Conservation (phyloP, 1,284 basidiomycete species). For the Takashimella koratensis region DNA sequence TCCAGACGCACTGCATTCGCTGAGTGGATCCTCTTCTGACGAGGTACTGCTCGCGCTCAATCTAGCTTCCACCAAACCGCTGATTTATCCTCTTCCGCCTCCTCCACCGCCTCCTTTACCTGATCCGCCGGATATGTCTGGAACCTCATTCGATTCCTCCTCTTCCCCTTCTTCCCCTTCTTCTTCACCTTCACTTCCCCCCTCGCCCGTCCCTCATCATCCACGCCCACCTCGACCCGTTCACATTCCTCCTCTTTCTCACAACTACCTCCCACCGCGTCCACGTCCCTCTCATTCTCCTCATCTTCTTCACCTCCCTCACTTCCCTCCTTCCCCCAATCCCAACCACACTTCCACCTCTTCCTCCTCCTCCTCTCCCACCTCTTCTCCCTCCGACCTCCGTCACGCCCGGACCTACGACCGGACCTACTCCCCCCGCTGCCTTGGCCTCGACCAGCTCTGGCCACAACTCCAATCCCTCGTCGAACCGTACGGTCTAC, state of each 20-base stretch:
- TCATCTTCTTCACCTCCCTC: too few relatives aligned
- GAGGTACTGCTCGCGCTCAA: constrained; percentile 59
- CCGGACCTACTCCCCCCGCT: constrained; percentile 10
- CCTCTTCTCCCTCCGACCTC: constrained; percentile 8
- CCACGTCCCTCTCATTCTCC: constrained; percentile 6
- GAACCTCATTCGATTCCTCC: not conserved
- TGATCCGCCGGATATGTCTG: not conserved
- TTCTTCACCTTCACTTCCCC: constrained; percentile 7
- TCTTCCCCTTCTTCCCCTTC: not conserved
- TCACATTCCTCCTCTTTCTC: not conserved
- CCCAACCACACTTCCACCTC: not conserved
- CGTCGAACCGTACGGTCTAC: constrained; percentile 41
- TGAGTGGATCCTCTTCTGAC: constrained; percentile 80
- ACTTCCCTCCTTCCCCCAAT: constrained; percentile 2
- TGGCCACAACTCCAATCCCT: constrained; percentile 46
- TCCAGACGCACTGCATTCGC: constrained; percentile 61
- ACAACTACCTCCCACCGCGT: constrained; percentile 1
- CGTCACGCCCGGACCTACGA: not conserved
- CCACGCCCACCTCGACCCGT: not conserved
- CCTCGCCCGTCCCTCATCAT: too few relatives aligned
- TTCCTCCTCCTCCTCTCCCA: constrained; percentile 5
- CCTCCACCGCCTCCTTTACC: not conserved
- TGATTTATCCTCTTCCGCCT: not conserved
- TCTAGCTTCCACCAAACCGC: not conserved
- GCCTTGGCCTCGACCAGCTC: constrained; percentile 40